Base-by-base conservation (phyloP, 768 basidiomycete genomes). In the Amyloporia xantha region DNA sequence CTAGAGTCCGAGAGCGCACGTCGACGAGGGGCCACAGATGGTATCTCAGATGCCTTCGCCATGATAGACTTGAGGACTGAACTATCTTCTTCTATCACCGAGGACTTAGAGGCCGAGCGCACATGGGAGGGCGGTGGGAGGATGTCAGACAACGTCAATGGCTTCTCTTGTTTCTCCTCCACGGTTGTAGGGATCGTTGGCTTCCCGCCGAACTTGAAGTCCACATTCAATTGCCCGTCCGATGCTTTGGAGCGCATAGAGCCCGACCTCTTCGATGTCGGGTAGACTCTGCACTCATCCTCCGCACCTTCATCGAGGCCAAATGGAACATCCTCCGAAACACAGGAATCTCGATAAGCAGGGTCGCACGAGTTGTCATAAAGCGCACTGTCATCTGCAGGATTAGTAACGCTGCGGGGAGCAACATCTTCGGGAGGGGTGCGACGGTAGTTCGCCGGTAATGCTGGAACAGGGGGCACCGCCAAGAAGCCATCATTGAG, bases 191-290 rank as follows among this genome's bases (percentile, higher is more conserved):
- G 42, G 19, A 49, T 47, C 7, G 59, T 53, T 0, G 65, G 60
- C 4, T 62, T 66, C 20, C 85, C 86, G 21, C 87, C 86, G 51
- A 89, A 91, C 59, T 74, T 84, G 75, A 91, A 90, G 19, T 79
- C 76, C 6, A 68, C 74, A 53, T 89, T 81, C 39, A 90, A 73
- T 53, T 81, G 72, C 0, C 86, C 87, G 51, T 84, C 71, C 0
- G 84, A 84, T 2, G 73, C 72, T 17, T 66, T 72, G 20, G 74
- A 73, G 11, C 60, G 59, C 44, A 70, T 66, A 4, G 75, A 67
- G 6, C 55, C 51, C 4, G 58, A 44, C 15, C 61, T 54, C 35
- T 59, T 60, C 21, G 62, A 45, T 43, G 54, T 41, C n/a, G 61
- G 44, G 40, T 71, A 71, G 1, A 66, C 68, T 44, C 68, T 54